Conservation (phyloP, 192 early-diverging fungal species). For the Gorgonomyces haynaldii region DNA sequence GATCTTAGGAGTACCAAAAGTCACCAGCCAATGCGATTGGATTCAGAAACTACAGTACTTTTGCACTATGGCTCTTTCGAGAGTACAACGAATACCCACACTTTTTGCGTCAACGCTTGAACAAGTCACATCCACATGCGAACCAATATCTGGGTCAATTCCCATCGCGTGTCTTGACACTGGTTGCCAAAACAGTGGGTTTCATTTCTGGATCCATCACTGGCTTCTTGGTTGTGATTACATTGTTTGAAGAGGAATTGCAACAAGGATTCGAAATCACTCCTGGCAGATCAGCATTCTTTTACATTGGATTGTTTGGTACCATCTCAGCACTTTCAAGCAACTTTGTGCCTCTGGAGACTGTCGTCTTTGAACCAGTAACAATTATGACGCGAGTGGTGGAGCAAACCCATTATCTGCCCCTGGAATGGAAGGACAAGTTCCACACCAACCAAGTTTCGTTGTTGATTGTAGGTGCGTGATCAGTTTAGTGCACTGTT, state of each 20-base stretch:
- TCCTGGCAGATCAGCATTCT: slow-evolving; percentile 73
- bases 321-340: slow-evolving; percentile 67
- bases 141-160: slow-evolving; percentile 82
- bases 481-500: slow-evolving; percentile 69
- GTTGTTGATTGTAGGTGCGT: slow-evolving; percentile 46
- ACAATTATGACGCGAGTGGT: slow-evolving; percentile 61
- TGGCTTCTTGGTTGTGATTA: slow-evolving; percentile 68
- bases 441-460: slow-evolving; percentile 70
- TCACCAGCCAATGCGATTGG: slow-evolving; percentile 64
- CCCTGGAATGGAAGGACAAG: slow-evolving; percentile 68
- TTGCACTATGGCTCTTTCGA: slow-evolving; percentile 86
- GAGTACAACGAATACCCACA: slow-evolving; percentile 98
- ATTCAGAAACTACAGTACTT: slow-evolving; percentile 70
- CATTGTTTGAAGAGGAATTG: slow-evolving; percentile 76
- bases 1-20: slow-evolving; percentile 41
- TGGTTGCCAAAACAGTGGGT: slow-evolving; percentile 56
- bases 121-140: slow-evolving; percentile 60
- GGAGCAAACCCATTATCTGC: slow-evolving; percentile 83
- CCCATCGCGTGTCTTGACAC: slow-evolving; percentile 66
- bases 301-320: slow-evolving; percentile 87
- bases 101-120: slow-evolving; percentile 65
- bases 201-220: slow-evolving; percentile 86
- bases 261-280: slow-evolving; percentile 87
- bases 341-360: slow-evolving; percentile 69
- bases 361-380: slow-evolving; percentile 72